These are phyloP conservation scores for Myxozyma sirexii DNA, from an alignment of 805 yeast species.

Conservation along the genomic window DNA sequence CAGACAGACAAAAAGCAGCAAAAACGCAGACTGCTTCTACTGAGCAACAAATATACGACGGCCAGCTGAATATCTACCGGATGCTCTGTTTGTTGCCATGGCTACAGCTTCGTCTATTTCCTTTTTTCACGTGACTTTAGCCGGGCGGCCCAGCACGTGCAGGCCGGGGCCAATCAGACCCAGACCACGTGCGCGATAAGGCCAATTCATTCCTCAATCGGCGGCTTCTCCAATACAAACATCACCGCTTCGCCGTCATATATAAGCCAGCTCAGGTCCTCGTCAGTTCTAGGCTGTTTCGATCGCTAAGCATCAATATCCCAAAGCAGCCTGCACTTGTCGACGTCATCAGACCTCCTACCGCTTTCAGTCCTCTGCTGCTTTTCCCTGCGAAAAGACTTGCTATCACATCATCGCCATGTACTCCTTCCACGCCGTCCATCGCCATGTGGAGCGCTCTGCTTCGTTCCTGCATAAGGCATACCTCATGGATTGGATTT, in stretches of 20 bases:
- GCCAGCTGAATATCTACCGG: too few relatives aligned
- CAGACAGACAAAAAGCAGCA: too few relatives aligned
- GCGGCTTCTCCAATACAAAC: not conserved
- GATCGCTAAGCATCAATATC: not conserved
- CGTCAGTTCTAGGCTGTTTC: constrained; percentile 2
- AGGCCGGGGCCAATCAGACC: constrained; percentile 9
- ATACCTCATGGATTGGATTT: constrained; percentile 31
- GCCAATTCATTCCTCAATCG: not conserved
- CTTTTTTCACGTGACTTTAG: too few relatives aligned
- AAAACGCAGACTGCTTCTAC: too few relatives aligned
- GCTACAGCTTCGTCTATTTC: too few relatives aligned
- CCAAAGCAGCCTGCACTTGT: not conserved
- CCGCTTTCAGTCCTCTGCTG: not conserved
- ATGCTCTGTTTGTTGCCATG: too few relatives aligned
- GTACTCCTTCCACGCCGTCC: not conserved
- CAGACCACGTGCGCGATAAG: constrained; percentile 9
- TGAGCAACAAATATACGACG: too few relatives aligned
- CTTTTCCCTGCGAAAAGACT: not conserved
- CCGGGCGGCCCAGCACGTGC: constrained; percentile 15
- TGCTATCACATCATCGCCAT: not conserved
- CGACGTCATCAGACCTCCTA: not conserved
- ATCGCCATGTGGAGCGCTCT: constrained; percentile 1
- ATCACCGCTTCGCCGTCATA: not conserved
- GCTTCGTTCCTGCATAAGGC: constrained; percentile 21
- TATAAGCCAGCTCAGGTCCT: not conserved